phyloP scores from a whole-genome alignment of 331 rosid species.

The Stylosanthes scabra region DNA sequence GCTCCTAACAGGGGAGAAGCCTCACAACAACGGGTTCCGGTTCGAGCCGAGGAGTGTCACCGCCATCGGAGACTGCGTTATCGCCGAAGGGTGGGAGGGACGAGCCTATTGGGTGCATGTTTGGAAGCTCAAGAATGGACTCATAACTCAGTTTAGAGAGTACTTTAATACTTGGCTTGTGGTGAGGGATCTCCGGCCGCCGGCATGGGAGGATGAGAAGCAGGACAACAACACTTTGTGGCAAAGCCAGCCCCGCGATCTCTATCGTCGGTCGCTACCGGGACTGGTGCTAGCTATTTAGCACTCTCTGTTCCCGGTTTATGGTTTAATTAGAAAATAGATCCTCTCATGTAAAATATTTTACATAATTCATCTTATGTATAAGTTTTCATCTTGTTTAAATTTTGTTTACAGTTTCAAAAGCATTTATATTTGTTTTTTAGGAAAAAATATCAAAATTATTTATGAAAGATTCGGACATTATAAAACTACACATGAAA shows the following conservation, averaged over 20 bases:
- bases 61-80: conserved; percentile 60
- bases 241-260: conserved; percentile 91
- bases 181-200: conserved; percentile 72
- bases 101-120: conserved; percentile 91
- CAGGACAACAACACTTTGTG: conserved; percentile 60
- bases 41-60: conserved; percentile 76
- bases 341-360: too few species aligned
- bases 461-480: too few species aligned
- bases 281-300: conserved; percentile 77
- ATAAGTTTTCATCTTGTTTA: too few species aligned
- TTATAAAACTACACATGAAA: too few species aligned
- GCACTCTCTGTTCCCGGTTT: conserved; percentile 9
- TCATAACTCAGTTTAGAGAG: conserved; percentile 79
- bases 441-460: too few species aligned
- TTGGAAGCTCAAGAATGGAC: conserved; percentile 75
- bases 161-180: conserved; percentile 94
- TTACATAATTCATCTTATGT: too few species aligned
- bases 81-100: conserved; percentile 94
- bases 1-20: conserved; percentile 74
- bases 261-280: conserved; percentile 68
- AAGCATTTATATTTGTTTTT: too few species aligned
- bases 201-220: conserved; percentile 44
- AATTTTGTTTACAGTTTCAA: too few species aligned
- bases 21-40: conserved; percentile 53
- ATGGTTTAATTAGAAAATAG: background rate